Evolutionary conservation across 2,329 filamentous ascomycete species (phyloP).

Genomic region (Botryotinia globosa): DNA sequence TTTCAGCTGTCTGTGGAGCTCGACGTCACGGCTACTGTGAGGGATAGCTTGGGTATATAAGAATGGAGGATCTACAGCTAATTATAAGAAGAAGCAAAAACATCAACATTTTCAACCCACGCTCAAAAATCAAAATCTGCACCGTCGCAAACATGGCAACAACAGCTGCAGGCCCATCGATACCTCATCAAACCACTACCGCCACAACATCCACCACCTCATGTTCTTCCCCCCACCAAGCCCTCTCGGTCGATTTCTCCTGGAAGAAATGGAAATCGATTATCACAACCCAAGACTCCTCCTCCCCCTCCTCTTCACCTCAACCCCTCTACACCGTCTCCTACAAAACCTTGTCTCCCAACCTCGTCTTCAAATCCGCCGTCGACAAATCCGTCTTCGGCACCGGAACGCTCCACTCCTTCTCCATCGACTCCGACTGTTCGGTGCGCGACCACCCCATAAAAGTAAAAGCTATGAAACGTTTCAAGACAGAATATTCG

Average conservation of each 20-base stretch:
- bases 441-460: constrained; percentile 19
- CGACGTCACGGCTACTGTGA: not conserved
- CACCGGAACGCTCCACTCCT: constrained; percentile 21
- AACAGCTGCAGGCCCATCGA: no score
- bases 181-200: not conserved
- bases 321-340: constrained; percentile 24
- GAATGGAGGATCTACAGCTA: not conserved
- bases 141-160: not conserved
- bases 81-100: not conserved
- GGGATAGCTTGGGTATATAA: not conserved
- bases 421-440: constrained; percentile 26
- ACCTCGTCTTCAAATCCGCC: constrained; percentile 21
- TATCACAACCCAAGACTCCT: constrained; percentile 7
- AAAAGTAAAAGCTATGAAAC: constrained; percentile 24
- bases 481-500: constrained; percentile 24
- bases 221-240: not conserved
- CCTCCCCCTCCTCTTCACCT: not conserved
- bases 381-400: constrained; percentile 19
- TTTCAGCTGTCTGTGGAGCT: not conserved
- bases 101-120: not conserved
- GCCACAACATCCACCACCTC: not conserved
- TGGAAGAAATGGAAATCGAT: constrained; percentile 27
- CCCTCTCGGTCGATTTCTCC: constrained; percentile 25
- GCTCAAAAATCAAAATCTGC: not conserved
- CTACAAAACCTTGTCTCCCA: constrained; percentile 22